Percentiles rank a stretch among this genome's conserved stretches.
phyloP scores from a whole-genome alignment of 2,329 filamentous ascomycete species.

The Cladosporium oxysporum region DNA sequence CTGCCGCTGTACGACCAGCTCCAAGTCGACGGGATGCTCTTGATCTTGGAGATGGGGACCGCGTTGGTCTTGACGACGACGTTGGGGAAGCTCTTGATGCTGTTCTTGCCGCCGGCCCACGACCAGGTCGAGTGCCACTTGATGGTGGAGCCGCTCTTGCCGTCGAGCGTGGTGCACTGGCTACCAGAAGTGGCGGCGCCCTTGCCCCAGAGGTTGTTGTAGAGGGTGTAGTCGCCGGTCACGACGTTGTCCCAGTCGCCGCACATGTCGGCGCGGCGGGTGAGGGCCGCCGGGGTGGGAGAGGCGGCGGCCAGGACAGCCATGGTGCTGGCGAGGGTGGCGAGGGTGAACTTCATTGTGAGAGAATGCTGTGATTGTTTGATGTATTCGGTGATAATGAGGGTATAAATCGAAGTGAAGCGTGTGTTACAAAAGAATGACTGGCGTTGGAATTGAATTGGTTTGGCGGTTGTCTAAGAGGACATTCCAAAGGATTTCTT shows the following conservation, averaged over 20 bases:
- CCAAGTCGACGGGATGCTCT: conserved; percentile 48
- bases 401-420: neutral
- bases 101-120: conserved; percentile 33
- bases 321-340: conserved; percentile 21
- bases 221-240: conserved; percentile 39
- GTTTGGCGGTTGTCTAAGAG: neutral
- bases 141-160: conserved; percentile 40
- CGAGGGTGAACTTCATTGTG: conserved; percentile 26
- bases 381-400: neutral
- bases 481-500: neutral
- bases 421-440: neutral
- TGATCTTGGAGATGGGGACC: conserved; percentile 39
- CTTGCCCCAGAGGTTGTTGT: conserved; percentile 49
- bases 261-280: conserved; percentile 30
- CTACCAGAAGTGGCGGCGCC: conserved; percentile 44
- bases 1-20: conserved; percentile 53
- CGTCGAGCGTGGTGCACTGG: conserved; percentile 49
- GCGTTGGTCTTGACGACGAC: conserved; percentile 40
- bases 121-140: conserved; percentile 47
- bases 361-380: neutral
- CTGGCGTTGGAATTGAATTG: neutral
- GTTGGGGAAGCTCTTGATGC: conserved; percentile 50
- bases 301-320: conserved; percentile 24
- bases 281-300: conserved; percentile 21
- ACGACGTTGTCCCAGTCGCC: conserved; percentile 34